A percentile compares a stretch with the other conserved stretches of the same genome.
phyloP scores from a whole-genome alignment of 768 basidiomycete species.

The Leccinum ochraceum region DNA sequence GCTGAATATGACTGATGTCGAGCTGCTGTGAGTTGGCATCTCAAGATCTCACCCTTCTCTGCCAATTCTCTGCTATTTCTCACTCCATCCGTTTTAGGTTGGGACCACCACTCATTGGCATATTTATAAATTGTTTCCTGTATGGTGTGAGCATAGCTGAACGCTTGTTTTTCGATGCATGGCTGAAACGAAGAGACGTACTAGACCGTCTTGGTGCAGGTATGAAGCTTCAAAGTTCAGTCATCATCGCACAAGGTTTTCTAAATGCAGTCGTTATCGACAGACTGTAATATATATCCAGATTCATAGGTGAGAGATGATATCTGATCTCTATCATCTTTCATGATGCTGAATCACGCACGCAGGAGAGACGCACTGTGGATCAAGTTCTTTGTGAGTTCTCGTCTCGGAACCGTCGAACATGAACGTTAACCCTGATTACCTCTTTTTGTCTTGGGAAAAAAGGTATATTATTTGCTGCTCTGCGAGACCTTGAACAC shows the following conservation, averaged over 20 bases:
- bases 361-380: constrained; percentile 42
- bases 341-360: background rate
- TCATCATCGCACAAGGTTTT: background rate
- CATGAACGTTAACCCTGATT: background rate
- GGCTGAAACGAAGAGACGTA: background rate
- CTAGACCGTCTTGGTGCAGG: background rate
- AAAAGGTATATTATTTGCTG: constrained; percentile 43
- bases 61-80: background rate
- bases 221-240: background rate
- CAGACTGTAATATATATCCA: constrained; percentile 16
- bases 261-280: background rate
- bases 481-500: constrained; percentile 52
- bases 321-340: background rate
- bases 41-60: background rate
- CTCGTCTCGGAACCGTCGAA: background rate
- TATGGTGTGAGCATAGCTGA: background rate
- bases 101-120: background rate
- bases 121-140: background rate
- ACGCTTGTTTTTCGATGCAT: background rate
- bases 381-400: constrained; percentile 48
- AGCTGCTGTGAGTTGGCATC: background rate
- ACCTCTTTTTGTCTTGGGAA: background rate
- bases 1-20: background rate
- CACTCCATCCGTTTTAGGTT: background rate
- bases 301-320: constrained; percentile 35